Evolutionary conservation across 1,139 yeast genomes (phyloP), one percentile per base, ranked within the genome.

Genomic region (Protomyces macrosporus): DNA sequence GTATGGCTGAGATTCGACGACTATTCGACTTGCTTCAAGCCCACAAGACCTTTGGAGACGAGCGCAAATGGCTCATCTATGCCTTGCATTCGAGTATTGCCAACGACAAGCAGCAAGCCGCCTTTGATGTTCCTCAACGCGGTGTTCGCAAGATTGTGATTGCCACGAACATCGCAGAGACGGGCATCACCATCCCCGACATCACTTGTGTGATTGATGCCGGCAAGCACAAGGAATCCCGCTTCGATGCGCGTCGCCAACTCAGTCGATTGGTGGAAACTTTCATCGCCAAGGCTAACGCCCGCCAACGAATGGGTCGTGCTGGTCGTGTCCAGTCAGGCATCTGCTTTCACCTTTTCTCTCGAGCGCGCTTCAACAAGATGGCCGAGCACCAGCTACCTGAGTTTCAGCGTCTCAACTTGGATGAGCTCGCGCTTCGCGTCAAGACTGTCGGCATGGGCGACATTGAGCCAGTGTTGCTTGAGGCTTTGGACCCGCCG

Each of bases 291-390:
- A 80, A 81, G 68, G 93, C 95, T 0, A 95, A 88, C 74, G 81
- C 84, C 33, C 80, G 82, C 53, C 96, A 88, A 73, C 82, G 96
- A 76, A 78, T 91, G 72, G 96, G 96, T 73, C 85, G 96, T 79
- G 88, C 95, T 16, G 96, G 96, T 68, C 88, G 96, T 81, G 86
- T 88, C 33, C 82, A 84, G 45, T 79, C 78, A 40, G 96, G 96
- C 69, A 76, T 76, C 23, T 88, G 93, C 66, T 88, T 82, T 73
- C 88, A 85, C 69, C 71, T 88, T 53, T 88, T 81, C 72, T 83
- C 95, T 0, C 74, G 75, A 59, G 83, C 81, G 2, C 82, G 81
- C 65, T 72, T 74, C 0, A 69, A 73, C 3, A 69, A 70, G 42
- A 83, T 86, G 87, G 73, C 78, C 14, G 75, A 79, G 2, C 85